Conservation (phyloP, 139 green algal genomes). For the Coccomyxa sp. region DNA sequence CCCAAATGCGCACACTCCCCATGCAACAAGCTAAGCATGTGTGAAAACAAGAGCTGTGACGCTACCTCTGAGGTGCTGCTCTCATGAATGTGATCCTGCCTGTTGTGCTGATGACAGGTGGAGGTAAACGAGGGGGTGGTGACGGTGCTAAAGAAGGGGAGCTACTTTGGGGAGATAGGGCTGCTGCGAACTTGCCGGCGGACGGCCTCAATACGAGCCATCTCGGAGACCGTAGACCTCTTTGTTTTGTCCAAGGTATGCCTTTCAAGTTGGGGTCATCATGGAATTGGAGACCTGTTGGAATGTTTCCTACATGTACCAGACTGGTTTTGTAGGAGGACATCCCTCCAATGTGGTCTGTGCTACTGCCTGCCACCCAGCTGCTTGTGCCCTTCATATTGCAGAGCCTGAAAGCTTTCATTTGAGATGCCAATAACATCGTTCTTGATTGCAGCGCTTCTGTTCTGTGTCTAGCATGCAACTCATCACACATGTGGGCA, state of each 20-base stretch:
- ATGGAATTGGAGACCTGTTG: not conserved
- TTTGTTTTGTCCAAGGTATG: conserved; percentile 30
- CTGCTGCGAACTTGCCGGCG: conserved; percentile 20
- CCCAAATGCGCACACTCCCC: not conserved
- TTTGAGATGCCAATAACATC: not conserved
- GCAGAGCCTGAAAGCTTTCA: not conserved
- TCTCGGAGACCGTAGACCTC: conserved; percentile 23
- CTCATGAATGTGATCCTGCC: not conserved
- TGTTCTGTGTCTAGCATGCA: too few species aligned
- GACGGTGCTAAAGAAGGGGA: conserved; percentile 25
- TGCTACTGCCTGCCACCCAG: not conserved
- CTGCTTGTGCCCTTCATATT: not conserved
- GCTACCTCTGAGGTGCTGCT: not conserved
- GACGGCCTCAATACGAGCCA: conserved; percentile 19
- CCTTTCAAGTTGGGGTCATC: not conserved
- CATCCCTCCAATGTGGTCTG: not conserved
- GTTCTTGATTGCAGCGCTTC: not conserved
- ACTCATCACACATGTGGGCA: not conserved
- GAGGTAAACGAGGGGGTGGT: conserved; percentile 19
- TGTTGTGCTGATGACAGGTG: conserved; percentile 6
- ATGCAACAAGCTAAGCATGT: not conserved
- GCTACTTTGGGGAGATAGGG: conserved; percentile 35
- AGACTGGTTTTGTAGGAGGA: not conserved
- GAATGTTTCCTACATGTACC: not conserved
- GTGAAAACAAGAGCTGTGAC: not conserved